Evolutionary conservation across 1,284 basidiomycete genomes (phyloP).

Genomic region (Cerrena zonata): DNA sequence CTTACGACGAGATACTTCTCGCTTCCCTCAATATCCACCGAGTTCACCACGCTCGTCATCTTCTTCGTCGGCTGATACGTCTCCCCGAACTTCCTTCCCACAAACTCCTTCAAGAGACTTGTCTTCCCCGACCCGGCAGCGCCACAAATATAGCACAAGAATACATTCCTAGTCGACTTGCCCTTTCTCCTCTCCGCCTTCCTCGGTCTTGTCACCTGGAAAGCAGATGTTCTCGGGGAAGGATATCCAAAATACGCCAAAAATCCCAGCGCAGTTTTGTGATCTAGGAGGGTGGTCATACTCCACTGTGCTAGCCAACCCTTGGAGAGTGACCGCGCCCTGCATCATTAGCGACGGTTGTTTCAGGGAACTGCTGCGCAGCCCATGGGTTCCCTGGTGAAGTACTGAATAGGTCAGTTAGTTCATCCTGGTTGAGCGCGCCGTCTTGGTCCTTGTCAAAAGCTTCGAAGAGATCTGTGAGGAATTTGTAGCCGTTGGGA

Average conservation of each 20-base stretch:
- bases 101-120: slow-evolving; percentile 77
- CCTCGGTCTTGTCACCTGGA: slow-evolving; percentile 76
- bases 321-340: slow-evolving; percentile 91
- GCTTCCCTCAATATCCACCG: slow-evolving; percentile 88
- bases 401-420: slow-evolving; percentile 86
- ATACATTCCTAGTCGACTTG: slow-evolving; percentile 83
- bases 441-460: slow-evolving; percentile 98
- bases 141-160: slow-evolving; percentile 88
- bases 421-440: slow-evolving; percentile 79
- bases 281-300: slow-evolving; percentile 94
- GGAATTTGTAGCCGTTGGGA: slow-evolving; percentile 91
- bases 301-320: slow-evolving; percentile 99
- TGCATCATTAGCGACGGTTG: slow-evolving; percentile 83
- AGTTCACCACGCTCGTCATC: slow-evolving; percentile 88
- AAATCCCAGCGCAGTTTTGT: slow-evolving; percentile 87
- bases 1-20: slow-evolving; percentile 94
- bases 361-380: slow-evolving; percentile 81
- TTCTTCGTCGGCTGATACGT: slow-evolving; percentile 84
- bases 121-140: slow-evolving; percentile 96
- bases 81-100: slow-evolving; percentile 70
- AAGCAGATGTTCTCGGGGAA: slow-evolving; percentile 70
- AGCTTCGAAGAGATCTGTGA: slow-evolving; percentile 94
- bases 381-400: slow-evolving; percentile 94
- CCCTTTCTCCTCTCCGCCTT: slow-evolving; percentile 84
- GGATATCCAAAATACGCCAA: slow-evolving; percentile 92